A percentile compares a stretch with the other conserved stretches of the same genome.
These are phyloP conservation scores for Sedum album DNA, from an alignment of 164 flowering plant genomes.

Conservation along the genomic window DNA sequence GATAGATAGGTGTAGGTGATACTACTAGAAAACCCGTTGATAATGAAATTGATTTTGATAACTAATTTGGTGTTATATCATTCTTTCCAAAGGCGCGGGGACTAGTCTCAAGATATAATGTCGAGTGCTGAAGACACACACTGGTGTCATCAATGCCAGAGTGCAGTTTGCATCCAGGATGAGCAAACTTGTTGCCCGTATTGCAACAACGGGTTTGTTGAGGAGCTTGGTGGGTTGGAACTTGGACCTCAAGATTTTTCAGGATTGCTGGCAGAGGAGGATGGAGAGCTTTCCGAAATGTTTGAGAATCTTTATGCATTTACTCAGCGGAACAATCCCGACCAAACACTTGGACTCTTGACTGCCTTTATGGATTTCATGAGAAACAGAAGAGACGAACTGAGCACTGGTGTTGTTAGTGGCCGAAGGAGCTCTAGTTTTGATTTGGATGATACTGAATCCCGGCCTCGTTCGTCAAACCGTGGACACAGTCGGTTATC, in stretches of 20 bases:
- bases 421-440: constrained; percentile 23
- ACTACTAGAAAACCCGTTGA: too few relatives aligned
- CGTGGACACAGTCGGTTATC: constrained; percentile 16
- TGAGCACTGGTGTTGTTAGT: constrained; percentile 16
- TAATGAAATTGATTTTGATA: too few relatives aligned
- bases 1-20: too few relatives aligned
- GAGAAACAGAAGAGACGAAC: constrained; percentile 16
- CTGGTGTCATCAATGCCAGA: constrained; percentile 40
- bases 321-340: constrained; percentile 14
- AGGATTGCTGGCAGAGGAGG: constrained; percentile 6
- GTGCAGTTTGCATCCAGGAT: constrained; percentile 18
- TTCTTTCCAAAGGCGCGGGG: too few relatives aligned
- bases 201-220: constrained; percentile 37
- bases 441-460: constrained; percentile 13
- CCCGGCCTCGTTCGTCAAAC: not conserved
- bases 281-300: constrained; percentile 1
- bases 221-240: constrained; percentile 25
- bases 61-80: too few relatives aligned
- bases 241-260: constrained; percentile 11
- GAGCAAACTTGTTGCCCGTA: constrained; percentile 23
- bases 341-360: constrained; percentile 21
- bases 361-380: constrained; percentile 20
- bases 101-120: constrained; percentile 16
- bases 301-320: constrained; percentile 10
- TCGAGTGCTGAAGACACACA: constrained; percentile 30